phyloP scores from a whole-genome alignment of 768 basidiomycete species.

The Exsudoporus frostii region DNA sequence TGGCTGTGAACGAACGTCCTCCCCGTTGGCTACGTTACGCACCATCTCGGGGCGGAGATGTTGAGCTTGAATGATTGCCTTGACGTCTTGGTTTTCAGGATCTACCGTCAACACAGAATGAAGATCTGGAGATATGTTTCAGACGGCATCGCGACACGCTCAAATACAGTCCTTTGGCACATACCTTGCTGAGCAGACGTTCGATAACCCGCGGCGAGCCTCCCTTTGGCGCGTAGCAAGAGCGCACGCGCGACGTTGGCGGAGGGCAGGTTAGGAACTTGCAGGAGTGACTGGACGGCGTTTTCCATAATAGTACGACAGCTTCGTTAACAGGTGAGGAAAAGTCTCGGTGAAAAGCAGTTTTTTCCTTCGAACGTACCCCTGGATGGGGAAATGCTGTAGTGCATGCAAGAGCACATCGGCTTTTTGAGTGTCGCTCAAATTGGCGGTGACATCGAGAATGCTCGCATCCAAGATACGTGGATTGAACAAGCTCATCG shows the following conservation, averaged over 20 bases:
- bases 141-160: not conserved
- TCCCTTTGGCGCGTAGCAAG: slow-evolving; percentile 62
- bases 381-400: slow-evolving; percentile 70
- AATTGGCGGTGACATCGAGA: slow-evolving; percentile 56
- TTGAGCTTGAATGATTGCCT: slow-evolving; percentile 52
- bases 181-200: slow-evolving; percentile 66
- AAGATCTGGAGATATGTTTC: slow-evolving; percentile 45
- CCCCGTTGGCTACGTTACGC: slow-evolving; percentile 3
- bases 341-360: not conserved
- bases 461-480: slow-evolving; percentile 76
- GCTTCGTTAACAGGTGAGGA: slow-evolving; percentile 20
- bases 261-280: slow-evolving; percentile 49
- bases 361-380: slow-evolving; percentile 39
- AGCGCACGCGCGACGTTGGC: slow-evolving; percentile 57
- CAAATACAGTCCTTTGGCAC: not conserved
- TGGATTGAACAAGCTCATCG: slow-evolving; percentile 70
- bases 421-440: slow-evolving; percentile 64
- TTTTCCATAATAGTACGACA: slow-evolving; percentile 68
- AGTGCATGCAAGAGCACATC: slow-evolving; percentile 77
- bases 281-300: slow-evolving; percentile 67
- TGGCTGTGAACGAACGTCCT: not conserved
- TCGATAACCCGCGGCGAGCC: slow-evolving; percentile 56
- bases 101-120: slow-evolving; percentile 61
- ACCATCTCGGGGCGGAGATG: slow-evolving; percentile 57
- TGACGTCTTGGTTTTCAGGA: slow-evolving; percentile 69